Base-by-base conservation (phyloP, 306 rosid species). In the Erythrophleum fordii region DNA sequence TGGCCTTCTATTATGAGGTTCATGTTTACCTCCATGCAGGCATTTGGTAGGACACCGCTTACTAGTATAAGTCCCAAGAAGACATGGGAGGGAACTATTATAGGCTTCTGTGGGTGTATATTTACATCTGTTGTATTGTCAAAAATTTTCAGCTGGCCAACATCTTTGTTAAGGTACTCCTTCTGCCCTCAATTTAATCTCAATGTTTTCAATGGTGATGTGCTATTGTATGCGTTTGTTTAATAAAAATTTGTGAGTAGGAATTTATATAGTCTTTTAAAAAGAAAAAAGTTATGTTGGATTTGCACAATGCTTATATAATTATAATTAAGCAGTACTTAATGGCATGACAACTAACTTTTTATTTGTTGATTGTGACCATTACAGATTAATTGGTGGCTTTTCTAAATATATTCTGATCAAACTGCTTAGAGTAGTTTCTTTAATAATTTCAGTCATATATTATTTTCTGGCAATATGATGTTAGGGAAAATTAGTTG, bases 21-120 rank as follows among this genome's bases (percentile, higher is more conserved):
- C 65, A n/a, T 75, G 53, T 77, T 71, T 52, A n/a, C 76, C 77
- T 60, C 67, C 59, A 73, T 90, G 91, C 89, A 95, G 99, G 80
- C 93, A 82, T 90, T 90, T 89, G 97, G 98, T 12, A 90, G 91
- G 90, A 95, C 99, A 2, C 96, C 97, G 3, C 98, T 95, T 6
- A 93, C 96, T 29, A 91, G 88, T 75, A 59, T 91, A 80, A 95
- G 99, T 86, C 99, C 99, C 52, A 95, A 93, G 85, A 95, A 95
- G 90, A 95, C 98, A 42, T 95, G 99, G 99, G 98, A 95, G 85
- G 99, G 99, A 78, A 93, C 99, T 59, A 86, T 93, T 73, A 82
- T 89, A 55, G 99, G 99, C 80, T 88, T 95, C 86, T 89, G 91
- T 82, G 98, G 99, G 75, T 95, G 97, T 82, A 83, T 95, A 75